These are phyloP conservation scores for Colletotrichum theobromicola DNA, from an alignment of 2,329 filamentous ascomycete genomes.

Conservation along the genomic window DNA sequence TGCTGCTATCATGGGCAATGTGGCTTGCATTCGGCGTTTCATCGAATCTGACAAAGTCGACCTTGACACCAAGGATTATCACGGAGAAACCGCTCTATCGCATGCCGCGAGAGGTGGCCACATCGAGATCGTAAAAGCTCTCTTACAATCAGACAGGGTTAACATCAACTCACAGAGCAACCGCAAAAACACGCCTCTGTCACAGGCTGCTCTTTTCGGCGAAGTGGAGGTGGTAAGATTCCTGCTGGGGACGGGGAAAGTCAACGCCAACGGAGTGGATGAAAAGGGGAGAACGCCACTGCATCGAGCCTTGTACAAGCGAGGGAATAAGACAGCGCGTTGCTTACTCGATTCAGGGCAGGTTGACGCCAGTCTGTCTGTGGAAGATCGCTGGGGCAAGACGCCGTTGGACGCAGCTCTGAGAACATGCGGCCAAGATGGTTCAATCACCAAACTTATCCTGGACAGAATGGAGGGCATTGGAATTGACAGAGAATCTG, in stretches of 20 bases:
- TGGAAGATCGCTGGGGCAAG: accelerated
- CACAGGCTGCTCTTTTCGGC: not conserved
- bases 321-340: not conserved
- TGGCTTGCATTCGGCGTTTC: not conserved
- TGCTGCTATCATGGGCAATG: accelerated
- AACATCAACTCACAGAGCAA: not conserved
- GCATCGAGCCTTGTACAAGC: not conserved
- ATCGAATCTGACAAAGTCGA: not conserved
- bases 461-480: not conserved
- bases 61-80: accelerated
- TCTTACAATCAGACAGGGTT: not conserved
- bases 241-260: not conserved
- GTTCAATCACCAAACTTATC: not conserved
- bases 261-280: not conserved
- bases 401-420: not conserved
- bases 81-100: not conserved
- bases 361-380: not conserved
- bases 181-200: not conserved
- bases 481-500: not conserved
- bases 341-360: not conserved
- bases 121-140: not conserved
- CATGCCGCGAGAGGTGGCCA: not conserved
- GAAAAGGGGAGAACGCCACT: not conserved
- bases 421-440: accelerated
- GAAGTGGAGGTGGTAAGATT: not conserved